phyloP scores from a whole-genome alignment of 768 basidiomycete genomes.

The Hysterangium stoloniferum region DNA sequence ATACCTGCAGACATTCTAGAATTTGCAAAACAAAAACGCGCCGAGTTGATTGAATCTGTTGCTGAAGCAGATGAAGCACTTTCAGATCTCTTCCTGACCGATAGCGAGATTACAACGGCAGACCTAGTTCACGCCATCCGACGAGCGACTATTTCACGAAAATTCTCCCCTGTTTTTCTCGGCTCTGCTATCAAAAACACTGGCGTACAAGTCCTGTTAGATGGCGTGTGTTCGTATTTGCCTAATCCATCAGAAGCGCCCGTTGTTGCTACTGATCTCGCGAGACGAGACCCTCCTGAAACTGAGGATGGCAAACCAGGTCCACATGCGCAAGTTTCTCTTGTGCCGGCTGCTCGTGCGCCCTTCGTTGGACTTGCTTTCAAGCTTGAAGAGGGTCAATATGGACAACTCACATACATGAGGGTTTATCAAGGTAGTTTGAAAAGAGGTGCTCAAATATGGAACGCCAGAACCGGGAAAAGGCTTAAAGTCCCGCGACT shows the following conservation, averaged over 20 bases:
- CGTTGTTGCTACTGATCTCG: conserved; percentile 77
- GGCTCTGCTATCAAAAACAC: conserved; percentile 98
- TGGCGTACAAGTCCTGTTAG: conserved; percentile 86
- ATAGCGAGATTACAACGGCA: conserved; percentile 60
- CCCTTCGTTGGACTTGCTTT: conserved; percentile 93
- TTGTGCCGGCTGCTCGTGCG: conserved; percentile 76
- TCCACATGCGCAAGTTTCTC: conserved; percentile 36
- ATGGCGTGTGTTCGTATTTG: conserved; percentile 93
- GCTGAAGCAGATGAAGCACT: conserved; percentile 95
- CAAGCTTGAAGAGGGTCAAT: conserved; percentile 96
- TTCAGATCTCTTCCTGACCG: conserved; percentile 85
- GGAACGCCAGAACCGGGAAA: conserved; percentile 91
- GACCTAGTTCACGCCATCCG: conserved; percentile 83
- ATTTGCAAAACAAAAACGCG: conserved; percentile 75
- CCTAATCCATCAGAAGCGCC: conserved; percentile 78
- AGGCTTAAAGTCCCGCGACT: conserved; percentile 93
- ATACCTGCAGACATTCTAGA: conserved; percentile 72
- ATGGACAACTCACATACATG: conserved; percentile 97
- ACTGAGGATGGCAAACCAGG: conserved; percentile 8
- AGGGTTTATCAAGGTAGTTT: conserved; percentile 93
- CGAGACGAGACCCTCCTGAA: conserved; percentile 47
- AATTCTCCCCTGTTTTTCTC: conserved; percentile 94
- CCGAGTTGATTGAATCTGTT: conserved; percentile 88
- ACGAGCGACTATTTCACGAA: conserved; percentile 78
- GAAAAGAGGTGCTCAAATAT: conserved; percentile 79